These are phyloP conservation scores for Myriosclerotinia scirpicola DNA, from an alignment of 2,329 filamentous ascomycete species.

Conservation along the genomic window DNA sequence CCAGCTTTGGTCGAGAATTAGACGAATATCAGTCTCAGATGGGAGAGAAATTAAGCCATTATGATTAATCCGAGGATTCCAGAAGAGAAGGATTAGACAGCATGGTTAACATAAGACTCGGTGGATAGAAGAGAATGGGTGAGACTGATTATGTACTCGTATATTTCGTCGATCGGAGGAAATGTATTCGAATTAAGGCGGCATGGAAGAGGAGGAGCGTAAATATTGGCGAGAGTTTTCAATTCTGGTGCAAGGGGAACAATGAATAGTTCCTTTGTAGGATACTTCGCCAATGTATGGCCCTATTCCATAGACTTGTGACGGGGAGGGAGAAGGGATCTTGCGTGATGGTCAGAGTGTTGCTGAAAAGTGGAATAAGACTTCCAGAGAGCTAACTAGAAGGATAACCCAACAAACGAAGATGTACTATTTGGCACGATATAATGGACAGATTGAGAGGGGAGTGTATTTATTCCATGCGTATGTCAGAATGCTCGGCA, in stretches of 20 bases:
- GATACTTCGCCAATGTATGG: background rate
- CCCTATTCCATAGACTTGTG: background rate
- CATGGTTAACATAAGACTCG: background rate
- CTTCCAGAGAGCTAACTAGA: background rate
- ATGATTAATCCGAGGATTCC: too few species aligned
- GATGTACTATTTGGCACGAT: background rate
- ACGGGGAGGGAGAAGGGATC: background rate
- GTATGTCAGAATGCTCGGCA: background rate
- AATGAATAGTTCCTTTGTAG: background rate
- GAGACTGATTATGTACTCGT: background rate
- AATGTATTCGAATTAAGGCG: background rate
- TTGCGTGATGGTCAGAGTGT: background rate
- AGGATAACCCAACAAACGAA: background rate
- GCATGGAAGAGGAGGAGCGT: background rate
- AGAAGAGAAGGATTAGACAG: background rate
- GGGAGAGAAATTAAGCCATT: background rate
- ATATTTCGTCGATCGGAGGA: background rate
- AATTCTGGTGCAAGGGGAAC: background rate
- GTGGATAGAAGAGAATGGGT: too few species aligned
- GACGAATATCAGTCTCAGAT: background rate
- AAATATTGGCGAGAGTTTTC: constrained; percentile 3
- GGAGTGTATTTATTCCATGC: background rate
- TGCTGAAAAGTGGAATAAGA: background rate
- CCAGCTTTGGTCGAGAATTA: background rate
- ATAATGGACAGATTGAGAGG: background rate